phyloP scores from a whole-genome alignment of 345 rosid species.

The Stellera chamaejasme region DNA sequence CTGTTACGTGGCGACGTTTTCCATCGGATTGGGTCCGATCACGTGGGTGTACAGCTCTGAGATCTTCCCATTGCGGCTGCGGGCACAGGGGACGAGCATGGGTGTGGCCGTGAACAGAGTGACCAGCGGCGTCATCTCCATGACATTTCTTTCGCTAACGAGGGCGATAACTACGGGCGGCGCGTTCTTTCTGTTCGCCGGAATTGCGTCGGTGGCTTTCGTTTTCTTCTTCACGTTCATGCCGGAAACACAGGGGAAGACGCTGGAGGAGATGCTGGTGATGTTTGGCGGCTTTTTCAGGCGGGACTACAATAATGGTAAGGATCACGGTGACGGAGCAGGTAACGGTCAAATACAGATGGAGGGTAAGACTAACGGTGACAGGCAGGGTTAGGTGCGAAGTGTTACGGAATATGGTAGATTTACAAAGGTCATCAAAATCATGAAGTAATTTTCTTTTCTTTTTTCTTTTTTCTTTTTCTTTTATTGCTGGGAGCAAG shows the following conservation, averaged over 20 bases:
- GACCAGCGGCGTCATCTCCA: slow-evolving; percentile 70
- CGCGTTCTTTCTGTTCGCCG: slow-evolving; percentile 60
- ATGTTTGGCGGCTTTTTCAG: slow-evolving; percentile 66
- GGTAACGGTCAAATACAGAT: slow-evolving; percentile 18
- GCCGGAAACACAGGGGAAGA: slow-evolving; percentile 85
- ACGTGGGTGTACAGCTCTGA: slow-evolving; percentile 93
- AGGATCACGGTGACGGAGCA: slow-evolving; percentile 4
- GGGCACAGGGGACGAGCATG: slow-evolving; percentile 76
- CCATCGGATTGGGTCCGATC: slow-evolving; percentile 91
- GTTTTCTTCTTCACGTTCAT: slow-evolving; percentile 43
- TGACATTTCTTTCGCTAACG: slow-evolving; percentile 44
- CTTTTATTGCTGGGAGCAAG: too few relatives aligned
- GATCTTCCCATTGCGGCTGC: slow-evolving; percentile 75
- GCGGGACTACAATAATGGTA: slow-evolving; percentile 15
- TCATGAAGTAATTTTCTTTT: background rate
- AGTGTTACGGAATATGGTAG: background rate
- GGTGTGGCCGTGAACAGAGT: slow-evolving; percentile 63
- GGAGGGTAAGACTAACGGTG: slow-evolving; percentile 3
- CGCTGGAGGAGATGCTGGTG: slow-evolving; percentile 71
- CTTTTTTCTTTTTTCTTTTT: background rate
- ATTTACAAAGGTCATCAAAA: background rate
- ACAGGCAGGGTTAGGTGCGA: background rate
- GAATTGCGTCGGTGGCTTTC: slow-evolving; percentile 42
- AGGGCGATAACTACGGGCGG: slow-evolving; percentile 68
- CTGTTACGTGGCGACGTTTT: slow-evolving; percentile 63